Conservation (phyloP, 192 early-diverging fungal species). For the Allomyces javanicus region DNA sequence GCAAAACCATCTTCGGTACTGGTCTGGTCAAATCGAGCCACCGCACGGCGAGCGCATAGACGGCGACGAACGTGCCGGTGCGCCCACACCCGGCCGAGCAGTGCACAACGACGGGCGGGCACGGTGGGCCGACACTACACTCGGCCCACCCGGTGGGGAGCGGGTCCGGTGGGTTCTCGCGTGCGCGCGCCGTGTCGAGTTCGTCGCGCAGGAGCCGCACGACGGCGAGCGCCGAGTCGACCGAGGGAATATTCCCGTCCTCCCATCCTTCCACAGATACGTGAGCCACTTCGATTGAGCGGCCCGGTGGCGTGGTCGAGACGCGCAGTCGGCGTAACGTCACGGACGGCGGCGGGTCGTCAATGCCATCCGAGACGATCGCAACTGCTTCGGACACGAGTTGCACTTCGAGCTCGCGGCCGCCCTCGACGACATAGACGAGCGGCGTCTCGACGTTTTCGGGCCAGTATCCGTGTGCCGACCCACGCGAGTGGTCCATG, state of each 20-base stretch:
- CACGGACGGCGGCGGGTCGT: neutral
- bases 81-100: conserved; percentile 36
- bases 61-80: conserved; percentile 29
- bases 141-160: neutral
- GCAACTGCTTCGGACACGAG: neutral
- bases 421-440: no score
- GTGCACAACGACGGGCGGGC: conserved; percentile 26
- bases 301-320: no score
- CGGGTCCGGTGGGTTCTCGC: neutral
- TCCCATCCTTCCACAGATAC: neutral
- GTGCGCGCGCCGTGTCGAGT: neutral
- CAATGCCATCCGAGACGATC: neutral
- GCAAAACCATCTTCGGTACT: conserved; percentile 1
- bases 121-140: no score
- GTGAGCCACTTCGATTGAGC: neutral
- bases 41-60: conserved; percentile 13
- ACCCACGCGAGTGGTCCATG: no score
- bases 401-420: no score
- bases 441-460: no score
- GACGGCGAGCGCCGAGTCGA: neutral
- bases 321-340: neutral
- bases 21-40: neutral
- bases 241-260: neutral
- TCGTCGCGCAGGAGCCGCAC: neutral
- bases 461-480: no score